Base-by-base conservation (phyloP, 1,284 basidiomycete species). In the Cryptococcus sp. region DNA sequence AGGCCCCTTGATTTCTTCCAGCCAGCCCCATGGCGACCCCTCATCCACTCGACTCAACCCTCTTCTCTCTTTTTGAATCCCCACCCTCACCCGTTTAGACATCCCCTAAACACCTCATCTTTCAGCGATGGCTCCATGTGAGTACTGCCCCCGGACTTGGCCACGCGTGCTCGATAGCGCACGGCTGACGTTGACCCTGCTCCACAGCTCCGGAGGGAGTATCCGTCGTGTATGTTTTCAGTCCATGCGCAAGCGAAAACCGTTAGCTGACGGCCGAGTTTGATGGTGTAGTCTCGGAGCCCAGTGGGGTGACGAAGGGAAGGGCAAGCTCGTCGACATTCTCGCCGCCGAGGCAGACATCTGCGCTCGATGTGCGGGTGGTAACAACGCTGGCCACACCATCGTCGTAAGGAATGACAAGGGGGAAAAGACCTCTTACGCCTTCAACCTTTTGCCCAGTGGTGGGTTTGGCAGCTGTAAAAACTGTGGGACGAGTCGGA, bases 381-480 rank as follows among this genome's bases (percentile, higher is more conserved):
- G 95, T 18, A 98, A 98, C 81, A 98, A 98, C 75, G 95, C 95
- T 43, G 96, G 95, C 6, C 95, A 98, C 79, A 98, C 96, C 36
- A 97, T 98, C 76, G 89, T 98, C 63, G 91, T 88, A 39, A 87
- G 89, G 46, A 76, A 81, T 83, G 65, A 85, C 79, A 55, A 82
- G 81, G 69, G 85, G 83, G 73, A 85, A 77, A 85, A 80, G 62
- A 84, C 85, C 76, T 94, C 87, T 23, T 98, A 90, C 77, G 93
- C 93, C 55, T 98, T 98, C 78, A 95, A 98, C 81, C 80, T 98
- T 16, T 81, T 98, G 33, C 96, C 96, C 2, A 90, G 88, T 68
- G 95, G 93, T 93, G 62, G 63, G 85, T 80, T 2, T 6, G 11
- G 18, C 15, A 23, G 38, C 45, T 36, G n/a, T n/a, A n/a, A n/a